Conservation (phyloP, 2,329 filamentous ascomycete genomes). For the Exophiala alcalophila region DNA sequence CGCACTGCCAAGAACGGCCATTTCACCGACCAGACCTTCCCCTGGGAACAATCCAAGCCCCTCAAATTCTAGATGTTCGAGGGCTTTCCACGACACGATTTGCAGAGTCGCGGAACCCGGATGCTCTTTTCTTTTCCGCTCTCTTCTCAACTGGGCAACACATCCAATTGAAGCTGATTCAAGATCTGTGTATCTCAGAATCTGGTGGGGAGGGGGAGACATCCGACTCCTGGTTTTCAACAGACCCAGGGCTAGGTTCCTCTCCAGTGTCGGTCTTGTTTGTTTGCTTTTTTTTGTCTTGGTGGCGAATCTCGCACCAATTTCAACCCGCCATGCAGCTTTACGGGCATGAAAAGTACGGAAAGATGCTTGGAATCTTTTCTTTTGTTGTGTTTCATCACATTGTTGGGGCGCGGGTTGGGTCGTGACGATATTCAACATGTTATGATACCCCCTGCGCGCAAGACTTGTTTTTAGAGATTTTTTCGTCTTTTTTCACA, state of each 20-base stretch:
- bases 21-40: conserved; percentile 98
- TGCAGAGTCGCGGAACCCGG: conserved; percentile 5
- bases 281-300: conserved; percentile 1
- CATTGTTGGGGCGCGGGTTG: conserved; percentile 21
- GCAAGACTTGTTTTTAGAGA: conserved; percentile 20
- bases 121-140: conserved; percentile 2
- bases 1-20: conserved; percentile 99
- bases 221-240: conserved; percentile 23
- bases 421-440: conserved; percentile 30
- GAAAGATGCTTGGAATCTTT: conserved; percentile 8
- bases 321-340: background rate
- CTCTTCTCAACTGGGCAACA: conserved; percentile 1
- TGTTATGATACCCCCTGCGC: conserved; percentile 29
- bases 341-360: conserved; percentile 9
- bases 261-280: conserved; percentile 2
- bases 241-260: conserved; percentile 17
- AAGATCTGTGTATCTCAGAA: background rate
- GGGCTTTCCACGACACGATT: conserved; percentile 1
- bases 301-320: background rate
- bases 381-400: conserved; percentile 6
- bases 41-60: conserved; percentile 96
- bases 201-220: conserved; percentile 1
- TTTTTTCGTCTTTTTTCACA: conserved; percentile 1
- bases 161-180: conserved; percentile 4
- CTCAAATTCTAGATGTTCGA: conserved; percentile 73